phyloP scores from a whole-genome alignment of 768 basidiomycete species.

The Pleurotus salmoneostramineus region DNA sequence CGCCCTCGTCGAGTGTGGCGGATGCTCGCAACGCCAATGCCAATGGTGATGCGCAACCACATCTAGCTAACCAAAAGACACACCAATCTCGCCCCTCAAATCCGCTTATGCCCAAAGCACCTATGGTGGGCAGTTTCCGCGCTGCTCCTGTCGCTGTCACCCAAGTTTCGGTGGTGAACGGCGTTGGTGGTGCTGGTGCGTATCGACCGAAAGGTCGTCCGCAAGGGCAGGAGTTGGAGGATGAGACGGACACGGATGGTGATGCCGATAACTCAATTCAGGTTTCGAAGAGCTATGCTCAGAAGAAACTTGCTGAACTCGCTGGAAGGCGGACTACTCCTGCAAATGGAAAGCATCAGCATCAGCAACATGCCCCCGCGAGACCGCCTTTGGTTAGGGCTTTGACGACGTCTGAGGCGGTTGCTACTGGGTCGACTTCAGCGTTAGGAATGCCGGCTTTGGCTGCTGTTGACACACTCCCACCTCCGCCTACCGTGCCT shows the following conservation, averaged over 20 bases:
- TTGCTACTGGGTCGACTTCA: slow-evolving; percentile 3
- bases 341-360: slow-evolving; percentile 4
- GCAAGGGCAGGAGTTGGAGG: slow-evolving; percentile 62
- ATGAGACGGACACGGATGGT: slow-evolving; percentile 51
- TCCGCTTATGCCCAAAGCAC: not conserved
- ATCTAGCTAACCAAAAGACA: not conserved
- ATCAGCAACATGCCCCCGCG: slow-evolving; percentile 6
- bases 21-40: not conserved
- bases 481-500: slow-evolving; percentile 34
- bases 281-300: slow-evolving; percentile 65
- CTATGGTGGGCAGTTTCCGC: slow-evolving; percentile 21
- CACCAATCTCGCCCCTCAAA: not conserved
- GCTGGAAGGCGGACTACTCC: slow-evolving; percentile 8
- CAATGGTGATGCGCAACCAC: not conserved
- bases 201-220: slow-evolving; percentile 68
- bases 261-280: slow-evolving; percentile 40
- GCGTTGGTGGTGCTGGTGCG: slow-evolving; percentile 29
- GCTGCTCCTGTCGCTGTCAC: slow-evolving; percentile 42
- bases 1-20: slow-evolving; percentile 5
- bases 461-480: not conserved
- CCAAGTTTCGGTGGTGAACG: slow-evolving; percentile 13
- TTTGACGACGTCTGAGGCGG: not conserved
- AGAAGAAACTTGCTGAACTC: slow-evolving; percentile 59
- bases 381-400: slow-evolving; percentile 3
- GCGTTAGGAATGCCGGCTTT: not conserved